phyloP scores from a whole-genome alignment of 768 basidiomycete genomes.

The Calvatia gigantea region DNA sequence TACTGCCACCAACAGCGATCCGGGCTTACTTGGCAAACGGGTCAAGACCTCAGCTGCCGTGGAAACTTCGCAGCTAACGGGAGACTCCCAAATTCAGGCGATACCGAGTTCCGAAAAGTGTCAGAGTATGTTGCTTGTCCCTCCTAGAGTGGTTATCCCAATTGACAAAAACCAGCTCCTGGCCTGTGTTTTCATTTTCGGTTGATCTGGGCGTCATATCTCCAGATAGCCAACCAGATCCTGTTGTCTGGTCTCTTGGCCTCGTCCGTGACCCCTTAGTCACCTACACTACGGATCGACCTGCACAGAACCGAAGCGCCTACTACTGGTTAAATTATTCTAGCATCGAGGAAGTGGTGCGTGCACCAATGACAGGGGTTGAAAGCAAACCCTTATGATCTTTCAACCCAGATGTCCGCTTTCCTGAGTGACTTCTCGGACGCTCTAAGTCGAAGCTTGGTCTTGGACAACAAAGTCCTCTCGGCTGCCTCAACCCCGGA shows the following conservation, averaged over 20 bases:
- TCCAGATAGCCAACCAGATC: conserved; percentile 17
- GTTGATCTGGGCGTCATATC: conserved; percentile 39
- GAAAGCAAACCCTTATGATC: conserved; percentile 11
- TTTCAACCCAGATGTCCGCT: conserved; percentile 30
- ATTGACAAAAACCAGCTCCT: conserved; percentile 17
- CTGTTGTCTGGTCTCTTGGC: conserved; percentile 33
- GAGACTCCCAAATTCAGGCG: conserved; percentile 32
- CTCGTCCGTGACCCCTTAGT: conserved; percentile 33
- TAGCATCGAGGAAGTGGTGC: conserved; percentile 28
- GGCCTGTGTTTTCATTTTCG: conserved; percentile 48
- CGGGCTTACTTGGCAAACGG: conserved; percentile 42
- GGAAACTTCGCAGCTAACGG: conserved; percentile 36
- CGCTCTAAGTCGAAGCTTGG: conserved; percentile 31
- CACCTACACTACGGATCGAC: conserved; percentile 23
- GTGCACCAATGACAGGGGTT: conserved; percentile 1
- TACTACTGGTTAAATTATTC: conserved; percentile 35
- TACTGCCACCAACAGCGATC: conserved; percentile 5
- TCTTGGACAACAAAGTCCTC: conserved; percentile 36
- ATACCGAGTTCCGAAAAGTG: conserved; percentile 40
- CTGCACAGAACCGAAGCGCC: conserved; percentile 26
- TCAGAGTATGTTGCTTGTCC: background rate
- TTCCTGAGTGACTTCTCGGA: conserved; percentile 38
- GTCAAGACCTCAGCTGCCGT: conserved; percentile 33
- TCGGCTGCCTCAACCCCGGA: conserved; percentile 28
- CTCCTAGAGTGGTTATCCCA: background rate